These are phyloP conservation scores for Selaginella moellendorffii DNA, from an alignment of 75 land plant genomes.

Conservation along the genomic window DNA sequence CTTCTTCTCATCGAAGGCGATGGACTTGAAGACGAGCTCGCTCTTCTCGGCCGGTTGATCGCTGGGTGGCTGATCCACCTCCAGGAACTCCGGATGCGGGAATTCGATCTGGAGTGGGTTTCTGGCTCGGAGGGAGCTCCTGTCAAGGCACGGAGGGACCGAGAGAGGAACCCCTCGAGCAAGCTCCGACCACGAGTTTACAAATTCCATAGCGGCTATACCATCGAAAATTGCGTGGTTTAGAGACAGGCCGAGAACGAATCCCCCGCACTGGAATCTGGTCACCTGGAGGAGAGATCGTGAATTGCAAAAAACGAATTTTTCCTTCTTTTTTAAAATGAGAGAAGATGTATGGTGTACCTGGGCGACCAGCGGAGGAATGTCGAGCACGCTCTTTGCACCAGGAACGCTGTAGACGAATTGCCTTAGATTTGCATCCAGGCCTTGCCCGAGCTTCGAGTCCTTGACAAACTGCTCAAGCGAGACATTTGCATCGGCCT, in stretches of 20 bases:
- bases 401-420: constrained; percentile 69
- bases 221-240: constrained; percentile 91
- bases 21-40: constrained; percentile 31
- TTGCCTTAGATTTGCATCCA: constrained; percentile 43
- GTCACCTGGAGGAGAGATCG: constrained; percentile 40
- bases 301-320: background rate
- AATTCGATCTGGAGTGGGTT: constrained; percentile 34
- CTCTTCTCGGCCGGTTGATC: constrained; percentile 21
- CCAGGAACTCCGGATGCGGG: constrained; percentile 55
- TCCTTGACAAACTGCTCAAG: constrained; percentile 48
- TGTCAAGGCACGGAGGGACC: constrained; percentile 43
- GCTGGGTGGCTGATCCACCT: constrained; percentile 41
- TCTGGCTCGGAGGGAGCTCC: constrained; percentile 34
- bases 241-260: constrained; percentile 56
- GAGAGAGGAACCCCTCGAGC: constrained; percentile 54
- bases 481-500: constrained; percentile 16
- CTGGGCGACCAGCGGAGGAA: constrained; percentile 66
- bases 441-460: constrained; percentile 39
- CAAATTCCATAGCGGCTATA: constrained; percentile 41
- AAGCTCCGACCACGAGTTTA: constrained; percentile 66
- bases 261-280: constrained; percentile 62
- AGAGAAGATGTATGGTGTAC: too few species aligned
- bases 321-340: too few species aligned
- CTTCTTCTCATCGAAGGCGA: constrained; percentile 35
- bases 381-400: constrained; percentile 54